Percentiles rank a stretch among this genome's conserved stretches.
Conservation (phyloP, 257 asterid genomes). For the Solanum arcanum region DNA sequence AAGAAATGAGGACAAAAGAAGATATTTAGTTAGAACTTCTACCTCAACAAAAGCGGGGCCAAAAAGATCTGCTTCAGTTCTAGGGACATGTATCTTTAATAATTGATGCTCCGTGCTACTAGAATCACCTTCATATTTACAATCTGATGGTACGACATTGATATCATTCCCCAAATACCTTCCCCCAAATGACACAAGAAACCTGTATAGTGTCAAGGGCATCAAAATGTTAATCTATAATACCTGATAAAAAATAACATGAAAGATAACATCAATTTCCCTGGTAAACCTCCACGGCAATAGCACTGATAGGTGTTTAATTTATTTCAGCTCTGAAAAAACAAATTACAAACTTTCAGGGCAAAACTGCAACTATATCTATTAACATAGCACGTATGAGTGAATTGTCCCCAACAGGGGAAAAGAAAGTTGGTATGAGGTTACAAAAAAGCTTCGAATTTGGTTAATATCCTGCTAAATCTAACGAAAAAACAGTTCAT, state of each 20-base stretch:
- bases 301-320: not conserved
- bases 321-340: not conserved
- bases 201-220: conserved; percentile 44
- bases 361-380: not conserved
- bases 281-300: not conserved
- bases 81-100: conserved; percentile 56
- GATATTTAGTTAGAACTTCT: not conserved
- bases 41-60: conserved; percentile 97
- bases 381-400: not conserved
- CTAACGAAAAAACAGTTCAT: not conserved
- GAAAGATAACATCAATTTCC: not conserved
- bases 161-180: conserved; percentile 45
- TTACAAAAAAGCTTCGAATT: not conserved
- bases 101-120: conserved; percentile 44
- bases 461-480: not conserved
- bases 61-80: conserved; percentile 32
- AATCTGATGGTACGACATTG: conserved; percentile 28
- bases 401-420: not conserved
- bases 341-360: not conserved
- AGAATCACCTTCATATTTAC: conserved; percentile 24
- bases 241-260: not conserved
- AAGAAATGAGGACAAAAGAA: not conserved
- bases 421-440: not conserved
- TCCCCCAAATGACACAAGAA: conserved; percentile 77
- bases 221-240: not conserved